These are phyloP conservation scores for Ceratocystiopsis sp. DNA, from an alignment of 2,329 filamentous ascomycete genomes.

Conservation along the genomic window DNA sequence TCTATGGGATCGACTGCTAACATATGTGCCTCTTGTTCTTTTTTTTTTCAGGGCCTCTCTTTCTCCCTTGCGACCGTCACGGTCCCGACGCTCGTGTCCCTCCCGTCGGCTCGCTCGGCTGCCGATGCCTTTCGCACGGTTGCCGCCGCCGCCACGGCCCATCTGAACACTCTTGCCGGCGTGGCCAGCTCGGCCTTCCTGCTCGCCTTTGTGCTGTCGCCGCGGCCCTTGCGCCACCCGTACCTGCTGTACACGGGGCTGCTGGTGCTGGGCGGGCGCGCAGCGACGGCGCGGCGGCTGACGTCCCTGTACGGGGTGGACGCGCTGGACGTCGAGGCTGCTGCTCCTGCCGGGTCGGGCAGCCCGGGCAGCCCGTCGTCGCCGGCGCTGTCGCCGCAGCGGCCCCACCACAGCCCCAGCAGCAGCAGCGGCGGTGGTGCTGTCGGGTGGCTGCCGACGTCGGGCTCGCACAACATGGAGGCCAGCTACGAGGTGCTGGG, in stretches of 20 bases:
- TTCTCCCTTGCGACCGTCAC: conserved; percentile 66
- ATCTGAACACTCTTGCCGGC: conserved; percentile 49
- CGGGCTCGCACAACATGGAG: conserved; percentile 33
- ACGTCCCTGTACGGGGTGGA: conserved; percentile 12
- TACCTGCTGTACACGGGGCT: conserved; percentile 78
- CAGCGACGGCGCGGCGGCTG: conserved; percentile 22
- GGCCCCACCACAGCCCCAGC: conserved; percentile 12
- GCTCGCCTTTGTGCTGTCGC: conserved; percentile 62
- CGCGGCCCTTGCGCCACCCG: conserved; percentile 60
- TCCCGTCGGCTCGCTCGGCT: conserved; percentile 59
- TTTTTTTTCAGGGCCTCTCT: conserved; percentile 54
- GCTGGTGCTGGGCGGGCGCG: conserved; percentile 44
- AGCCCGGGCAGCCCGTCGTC: conserved; percentile 5
- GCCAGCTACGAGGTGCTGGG: conserved; percentile 47
- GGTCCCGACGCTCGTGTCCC: conserved; percentile 62
- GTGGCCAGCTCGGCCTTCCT: conserved; percentile 56
- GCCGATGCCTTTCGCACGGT: conserved; percentile 55
- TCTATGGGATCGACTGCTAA: too few relatives aligned
- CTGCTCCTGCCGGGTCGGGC: conserved; percentile 8
- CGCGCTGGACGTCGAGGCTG: conserved; percentile 27
- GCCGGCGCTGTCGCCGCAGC: conserved; percentile 11
- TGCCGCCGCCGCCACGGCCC: conserved; percentile 42
- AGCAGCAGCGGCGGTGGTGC: too few relatives aligned
- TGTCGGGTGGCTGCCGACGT: conserved; percentile 6
- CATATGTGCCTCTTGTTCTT: neutral